Evolutionary conservation across 1,284 basidiomycete species (phyloP), one percentile per base, ranked within the genome.

Genomic region (Trametes pubescens): DNA sequence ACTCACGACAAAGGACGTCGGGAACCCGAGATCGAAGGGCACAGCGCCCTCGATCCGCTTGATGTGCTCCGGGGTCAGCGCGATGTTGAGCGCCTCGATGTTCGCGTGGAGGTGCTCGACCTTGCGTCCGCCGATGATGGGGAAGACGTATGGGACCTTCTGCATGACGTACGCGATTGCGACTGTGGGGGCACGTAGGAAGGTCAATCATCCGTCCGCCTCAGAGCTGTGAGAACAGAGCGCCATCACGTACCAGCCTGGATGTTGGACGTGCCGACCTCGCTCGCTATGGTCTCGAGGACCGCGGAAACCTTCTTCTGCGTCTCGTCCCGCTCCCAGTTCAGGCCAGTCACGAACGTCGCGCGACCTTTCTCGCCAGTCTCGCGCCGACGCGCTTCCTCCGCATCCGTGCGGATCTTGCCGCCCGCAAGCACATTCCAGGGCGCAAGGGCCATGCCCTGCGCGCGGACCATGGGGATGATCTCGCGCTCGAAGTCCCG

Each of bases 371-470:
- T 78, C 62, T 86, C 84, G 13, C 81, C 80, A 0, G 79, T 77
- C 62, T 78, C 62, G 6, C 70, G 67, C 0, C 83, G 77, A 2
- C 70, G 69, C 57, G 82, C 78, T 62, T 84, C 82, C 65, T 84
- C 82, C 9, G 72, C 82, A 59, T 85, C 82, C 0, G 80, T 80
- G 38, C 82, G 78, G 59, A 88, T 76, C n/a, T 80, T 80, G 0
- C 84, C 84, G 0, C 68, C 76, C 0, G 78, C 84, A 10, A 88
- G 74, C 0, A 85, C 84, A 47, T 79, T 79, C 82, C 82, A 88
- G 0, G 84, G 82, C 0, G 81, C 79, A 0, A 87, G 73, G 0
- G 82, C 82, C 66, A 84, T 53, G 73, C 84, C 83, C 67, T 80
- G 74, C 13, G 69, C 66, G 21, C 78, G 75, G 11, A 75, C 77